Conservation (phyloP, 2,329 filamentous ascomycete genomes). For the Ceratocystis eucalypticola region DNA sequence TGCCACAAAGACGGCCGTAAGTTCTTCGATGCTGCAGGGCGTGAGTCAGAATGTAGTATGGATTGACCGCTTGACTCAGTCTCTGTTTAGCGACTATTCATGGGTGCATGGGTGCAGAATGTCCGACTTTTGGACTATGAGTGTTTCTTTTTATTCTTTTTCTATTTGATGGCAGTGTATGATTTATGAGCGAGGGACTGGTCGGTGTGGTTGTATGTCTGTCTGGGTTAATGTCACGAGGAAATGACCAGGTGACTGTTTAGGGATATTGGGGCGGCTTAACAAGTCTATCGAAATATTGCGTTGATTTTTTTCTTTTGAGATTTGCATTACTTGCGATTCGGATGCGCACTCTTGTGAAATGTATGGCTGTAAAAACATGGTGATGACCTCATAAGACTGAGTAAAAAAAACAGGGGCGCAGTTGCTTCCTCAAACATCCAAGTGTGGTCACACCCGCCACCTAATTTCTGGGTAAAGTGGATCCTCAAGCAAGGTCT, state of each 20-base stretch:
- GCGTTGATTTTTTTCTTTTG: neutral
- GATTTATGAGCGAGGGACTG: neutral
- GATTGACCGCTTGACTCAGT: neutral
- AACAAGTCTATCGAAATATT: neutral
- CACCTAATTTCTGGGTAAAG: neutral
- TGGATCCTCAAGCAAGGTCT: neutral
- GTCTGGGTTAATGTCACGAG: neutral
- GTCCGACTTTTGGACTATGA: neutral
- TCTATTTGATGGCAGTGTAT: neutral
- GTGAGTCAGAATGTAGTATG: neutral
- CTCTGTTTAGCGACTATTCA: neutral
- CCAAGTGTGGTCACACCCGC: neutral
- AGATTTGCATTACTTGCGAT: neutral
- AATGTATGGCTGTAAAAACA: neutral
- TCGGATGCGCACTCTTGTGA: neutral
- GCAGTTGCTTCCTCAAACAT: neutral
- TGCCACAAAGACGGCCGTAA: conserved; percentile 18
- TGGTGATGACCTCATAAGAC: neutral
- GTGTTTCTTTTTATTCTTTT: neutral
- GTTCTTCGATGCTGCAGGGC: conserved; percentile 14
- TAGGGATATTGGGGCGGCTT: neutral
- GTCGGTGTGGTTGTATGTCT: neutral
- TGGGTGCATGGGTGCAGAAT: neutral
- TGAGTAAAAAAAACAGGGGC: neutral
- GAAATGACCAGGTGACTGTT: neutral